Evolutionary conservation across 305 asterid genomes (phyloP), one percentile per base, ranked within the genome.

Genomic region (Rubia balearica): DNA sequence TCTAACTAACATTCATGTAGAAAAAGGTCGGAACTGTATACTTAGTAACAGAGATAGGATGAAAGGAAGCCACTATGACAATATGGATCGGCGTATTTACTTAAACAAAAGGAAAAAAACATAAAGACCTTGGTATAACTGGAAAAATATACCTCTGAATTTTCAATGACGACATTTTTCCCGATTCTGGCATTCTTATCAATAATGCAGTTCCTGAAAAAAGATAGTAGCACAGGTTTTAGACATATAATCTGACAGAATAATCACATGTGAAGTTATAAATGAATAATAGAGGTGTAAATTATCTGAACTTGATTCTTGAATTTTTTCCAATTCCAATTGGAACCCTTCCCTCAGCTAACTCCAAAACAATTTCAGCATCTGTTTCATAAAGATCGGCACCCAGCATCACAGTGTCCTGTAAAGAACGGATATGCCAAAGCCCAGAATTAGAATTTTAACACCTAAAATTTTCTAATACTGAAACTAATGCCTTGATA

Each of bases 151-250:
- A 85, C 98, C 95, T 89, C 98, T 77, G 96, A 82, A 77, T 92
- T 92, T 75, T 82, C 94, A 61, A 90, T 86, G 74, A 89, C 82
- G 69, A 89, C 94, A 61, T 90, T 86, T 75, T 87, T 93, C 24
- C 98, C 98, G 12, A 93, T 87, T 83, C 94, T 87, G 41, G 96
- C 96, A 76, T 93, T 93, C 82, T 90, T 93, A 91, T 90, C 98
- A 41, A 93, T 88, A 69, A 93, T 93, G 86, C 98, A 90, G 66
- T 82, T 90, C 74, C 98, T 92, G 89, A 78, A 42, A 62, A 72
- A 63, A 41, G 56, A 65, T 56, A 63, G 75, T 61, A 66, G 24
- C 16, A 71, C n/a, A 33, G 7, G n/a, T 57, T 56, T 33, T 78
- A 68, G 76, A 67, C 73, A 69, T 36, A 27, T 51, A 73, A 67